Conservation (phyloP, 805 yeast species). For the Candida suzukii region DNA sequence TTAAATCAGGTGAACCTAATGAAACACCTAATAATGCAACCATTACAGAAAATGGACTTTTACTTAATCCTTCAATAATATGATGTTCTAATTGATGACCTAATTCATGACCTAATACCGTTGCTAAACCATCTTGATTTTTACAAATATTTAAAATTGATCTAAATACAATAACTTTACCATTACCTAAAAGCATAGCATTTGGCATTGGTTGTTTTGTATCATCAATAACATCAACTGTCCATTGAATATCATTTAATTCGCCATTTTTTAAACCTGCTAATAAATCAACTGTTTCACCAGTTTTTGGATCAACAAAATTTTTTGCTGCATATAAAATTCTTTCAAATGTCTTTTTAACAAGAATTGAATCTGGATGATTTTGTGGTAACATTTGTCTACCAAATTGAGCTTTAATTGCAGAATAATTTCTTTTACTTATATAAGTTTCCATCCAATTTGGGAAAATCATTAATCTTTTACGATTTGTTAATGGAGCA, state of each 20-base stretch:
- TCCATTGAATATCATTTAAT: constrained; percentile 49
- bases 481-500: constrained; percentile 77
- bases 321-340: constrained; percentile 53
- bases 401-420: constrained; percentile 49
- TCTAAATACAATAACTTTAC: constrained; percentile 85
- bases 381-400: constrained; percentile 48
- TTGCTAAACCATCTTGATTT: constrained; percentile 90
- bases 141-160: constrained; percentile 71
- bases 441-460: constrained; percentile 52
- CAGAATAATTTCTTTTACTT: constrained; percentile 59
- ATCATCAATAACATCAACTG: constrained; percentile 69
- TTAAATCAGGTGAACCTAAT: constrained; percentile 54
- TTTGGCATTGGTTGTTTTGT: constrained; percentile 81
- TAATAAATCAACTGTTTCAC: constrained; percentile 18
- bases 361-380: constrained; percentile 53
- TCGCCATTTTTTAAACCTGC: constrained; percentile 15
- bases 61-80: constrained; percentile 74
- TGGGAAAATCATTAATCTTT: constrained; percentile 66
- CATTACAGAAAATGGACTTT: constrained; percentile 61
- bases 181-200: constrained; percentile 94
- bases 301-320: constrained; percentile 26
- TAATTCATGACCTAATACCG: constrained; percentile 87
- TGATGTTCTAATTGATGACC: constrained; percentile 95
- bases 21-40: constrained; percentile 48
- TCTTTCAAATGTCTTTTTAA: constrained; percentile 55